These are phyloP conservation scores for Gelatoporia subvermispora DNA, from an alignment of 768 basidiomycete genomes.

Conservation along the genomic window DNA sequence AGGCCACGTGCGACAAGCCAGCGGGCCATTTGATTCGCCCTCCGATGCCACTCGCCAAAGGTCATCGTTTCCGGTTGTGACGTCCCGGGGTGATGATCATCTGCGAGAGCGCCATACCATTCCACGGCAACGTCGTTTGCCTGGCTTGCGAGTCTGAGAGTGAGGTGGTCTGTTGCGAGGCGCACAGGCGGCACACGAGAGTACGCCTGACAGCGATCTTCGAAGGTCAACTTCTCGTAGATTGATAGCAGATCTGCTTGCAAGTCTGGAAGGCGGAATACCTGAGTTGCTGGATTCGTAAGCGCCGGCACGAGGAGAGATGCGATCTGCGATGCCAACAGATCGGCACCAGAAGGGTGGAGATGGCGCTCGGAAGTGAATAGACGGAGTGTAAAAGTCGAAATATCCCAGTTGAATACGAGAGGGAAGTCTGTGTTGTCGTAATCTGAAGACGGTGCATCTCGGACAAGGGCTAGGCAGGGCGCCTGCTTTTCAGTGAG, in stretches of 20 bases:
- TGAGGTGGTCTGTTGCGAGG: conserved; percentile 9
- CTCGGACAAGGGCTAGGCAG: conserved; percentile 9
- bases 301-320: conserved; percentile 4
- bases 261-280: conserved; percentile 2
- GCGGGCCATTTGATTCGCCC: conserved; percentile 37
- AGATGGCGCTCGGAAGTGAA: conserved; percentile 6
- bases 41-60: conserved; percentile 31
- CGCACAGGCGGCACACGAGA: conserved; percentile 5
- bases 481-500: conserved; percentile 11
- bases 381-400: neutral
- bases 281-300: neutral
- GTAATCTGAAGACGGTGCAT: neutral
- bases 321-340: conserved; percentile 9
- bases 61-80: conserved; percentile 16
- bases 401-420: neutral
- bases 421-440: conserved; percentile 1
- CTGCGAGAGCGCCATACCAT: conserved; percentile 12
- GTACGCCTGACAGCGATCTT: conserved; percentile 5
- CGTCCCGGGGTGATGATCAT: conserved; percentile 2
- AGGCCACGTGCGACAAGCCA: conserved; percentile 36
- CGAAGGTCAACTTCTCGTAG: conserved; percentile 5
- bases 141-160: neutral
- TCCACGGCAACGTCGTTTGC: conserved; percentile 9
- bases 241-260: conserved; percentile 4
- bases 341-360: conserved; percentile 9